Conservation (phyloP, 768 basidiomycete genomes). For the Leccinum incarnatum region DNA sequence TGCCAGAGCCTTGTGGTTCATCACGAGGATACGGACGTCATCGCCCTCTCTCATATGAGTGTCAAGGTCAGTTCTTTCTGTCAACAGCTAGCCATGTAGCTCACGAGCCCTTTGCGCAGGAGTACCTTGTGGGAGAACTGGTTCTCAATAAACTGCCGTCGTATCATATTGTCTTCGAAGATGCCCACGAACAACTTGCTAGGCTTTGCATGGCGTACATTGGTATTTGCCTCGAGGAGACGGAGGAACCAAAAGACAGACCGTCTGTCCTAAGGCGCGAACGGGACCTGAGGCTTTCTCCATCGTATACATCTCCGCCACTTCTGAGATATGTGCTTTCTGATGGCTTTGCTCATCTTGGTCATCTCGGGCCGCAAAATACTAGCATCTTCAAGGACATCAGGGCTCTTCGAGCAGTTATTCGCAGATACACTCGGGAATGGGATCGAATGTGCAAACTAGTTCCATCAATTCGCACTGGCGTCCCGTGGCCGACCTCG, state of each 20-base stretch:
- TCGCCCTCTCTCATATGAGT: conserved; percentile 17
- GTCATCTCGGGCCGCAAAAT: neutral
- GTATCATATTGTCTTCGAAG: conserved; percentile 9
- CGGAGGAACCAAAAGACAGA: neutral
- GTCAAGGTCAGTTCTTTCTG: conserved; percentile 8
- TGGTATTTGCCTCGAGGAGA: conserved; percentile 3
- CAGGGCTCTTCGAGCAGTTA: neutral
- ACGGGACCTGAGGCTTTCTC: neutral
- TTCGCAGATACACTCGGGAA: neutral
- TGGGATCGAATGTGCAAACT: conserved; percentile 1
- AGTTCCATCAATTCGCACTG: neutral
- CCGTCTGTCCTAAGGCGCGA: neutral
- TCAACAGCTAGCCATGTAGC: neutral
- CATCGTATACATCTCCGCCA: neutral
- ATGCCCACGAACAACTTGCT: conserved; percentile 5
- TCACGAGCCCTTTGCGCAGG: neutral
- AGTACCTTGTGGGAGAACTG: conserved; percentile 13
- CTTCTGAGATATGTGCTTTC: conserved; percentile 14
- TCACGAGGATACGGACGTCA: conserved; percentile 7
- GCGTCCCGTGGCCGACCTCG: conserved; percentile 2
- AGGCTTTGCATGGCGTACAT: conserved; percentile 13
- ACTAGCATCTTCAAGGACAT: conserved; percentile 2
- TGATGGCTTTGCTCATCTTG: conserved; percentile 7
- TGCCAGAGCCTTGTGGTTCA: conserved; percentile 10
- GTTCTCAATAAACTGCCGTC: neutral